phyloP scores from a whole-genome alignment of 75 land plant genomes.

The Pinus tabuliformis region DNA sequence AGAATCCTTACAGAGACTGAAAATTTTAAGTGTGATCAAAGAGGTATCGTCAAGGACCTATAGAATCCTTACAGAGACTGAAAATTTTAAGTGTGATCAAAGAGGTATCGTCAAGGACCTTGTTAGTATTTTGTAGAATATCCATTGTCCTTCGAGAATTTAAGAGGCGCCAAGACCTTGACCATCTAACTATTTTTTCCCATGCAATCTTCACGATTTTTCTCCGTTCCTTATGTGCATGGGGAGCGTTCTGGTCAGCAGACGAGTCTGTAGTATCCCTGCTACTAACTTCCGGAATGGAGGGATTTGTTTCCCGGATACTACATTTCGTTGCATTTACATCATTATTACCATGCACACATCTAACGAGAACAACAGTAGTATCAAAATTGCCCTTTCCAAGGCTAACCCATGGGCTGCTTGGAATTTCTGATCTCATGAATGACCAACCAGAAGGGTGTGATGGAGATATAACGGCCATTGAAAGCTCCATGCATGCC shows the following conservation, averaged over 20 bases:
- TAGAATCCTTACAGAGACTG: not conserved
- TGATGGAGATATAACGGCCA: too few relatives aligned
- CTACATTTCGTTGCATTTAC: not conserved
- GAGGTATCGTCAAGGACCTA: slow-evolving; percentile 30
- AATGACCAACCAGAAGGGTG: too few relatives aligned
- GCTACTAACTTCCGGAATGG: not conserved
- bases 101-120: slow-evolving; percentile 28
- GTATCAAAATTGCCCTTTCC: too few relatives aligned
- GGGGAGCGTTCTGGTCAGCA: not conserved
- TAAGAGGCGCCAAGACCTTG: slow-evolving; percentile 69
- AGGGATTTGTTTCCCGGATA: not conserved
- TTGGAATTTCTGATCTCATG: too few relatives aligned
- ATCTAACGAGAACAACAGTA: too few relatives aligned
- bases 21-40: not conserved
- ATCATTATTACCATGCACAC: slow-evolving; percentile 4
- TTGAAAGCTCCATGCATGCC: too few relatives aligned
- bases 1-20: not conserved
- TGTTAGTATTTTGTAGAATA: slow-evolving; percentile 73
- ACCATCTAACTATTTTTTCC: slow-evolving; percentile 96
- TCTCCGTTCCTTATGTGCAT: slow-evolving; percentile 38
- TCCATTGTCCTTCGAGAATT: slow-evolving; percentile 56
- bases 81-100: not conserved
- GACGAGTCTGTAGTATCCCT: not conserved
- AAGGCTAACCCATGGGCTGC: too few relatives aligned
- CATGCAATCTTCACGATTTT: slow-evolving; percentile 79